Evolutionary conservation across 352 stramenopile genomes (phyloP).

Genomic region (Pythium angustatum): DNA sequence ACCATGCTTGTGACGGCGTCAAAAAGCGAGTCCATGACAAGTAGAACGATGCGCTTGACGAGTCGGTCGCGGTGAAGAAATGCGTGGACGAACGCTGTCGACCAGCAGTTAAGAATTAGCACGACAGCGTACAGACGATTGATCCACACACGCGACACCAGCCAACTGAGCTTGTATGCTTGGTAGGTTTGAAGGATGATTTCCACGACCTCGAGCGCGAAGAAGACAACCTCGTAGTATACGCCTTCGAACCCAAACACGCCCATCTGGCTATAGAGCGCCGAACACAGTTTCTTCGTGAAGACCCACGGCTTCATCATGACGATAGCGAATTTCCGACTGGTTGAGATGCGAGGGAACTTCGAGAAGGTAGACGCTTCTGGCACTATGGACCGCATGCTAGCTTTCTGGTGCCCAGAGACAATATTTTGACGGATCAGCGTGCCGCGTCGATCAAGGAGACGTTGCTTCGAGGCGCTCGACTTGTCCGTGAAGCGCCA

Average conservation of each 20-base stretch:
- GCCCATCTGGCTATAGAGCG: neutral
- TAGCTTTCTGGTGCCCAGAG: neutral
- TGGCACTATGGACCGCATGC: neutral
- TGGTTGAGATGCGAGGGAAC: neutral
- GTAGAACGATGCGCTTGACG: slow-evolving; percentile 9
- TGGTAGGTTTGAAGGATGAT: slow-evolving; percentile 21
- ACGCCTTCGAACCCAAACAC: slow-evolving; percentile 16
- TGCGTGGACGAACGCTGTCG: slow-evolving; percentile 10
- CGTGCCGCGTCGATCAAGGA: neutral
- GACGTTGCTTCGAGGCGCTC: neutral
- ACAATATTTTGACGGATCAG: neutral
- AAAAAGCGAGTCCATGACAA: slow-evolving; percentile 16
- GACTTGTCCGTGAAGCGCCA: slow-evolving; percentile 17
- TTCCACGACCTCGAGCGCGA: slow-evolving; percentile 10
- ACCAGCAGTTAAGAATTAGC: slow-evolving; percentile 22
- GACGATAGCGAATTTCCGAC: neutral
- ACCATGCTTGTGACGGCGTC: slow-evolving; percentile 21
- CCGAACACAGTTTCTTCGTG: neutral
- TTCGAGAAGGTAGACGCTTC: neutral
- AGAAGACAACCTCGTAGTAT: slow-evolving; percentile 9
- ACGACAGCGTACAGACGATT: slow-evolving; percentile 11
- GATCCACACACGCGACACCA: slow-evolving; percentile 18
- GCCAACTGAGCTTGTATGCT: slow-evolving; percentile 14
- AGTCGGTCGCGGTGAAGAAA: slow-evolving; percentile 1
- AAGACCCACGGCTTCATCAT: neutral